Base-by-base conservation (phyloP, 2,329 filamentous ascomycete species). In the Alternaria triticimaculans region DNA sequence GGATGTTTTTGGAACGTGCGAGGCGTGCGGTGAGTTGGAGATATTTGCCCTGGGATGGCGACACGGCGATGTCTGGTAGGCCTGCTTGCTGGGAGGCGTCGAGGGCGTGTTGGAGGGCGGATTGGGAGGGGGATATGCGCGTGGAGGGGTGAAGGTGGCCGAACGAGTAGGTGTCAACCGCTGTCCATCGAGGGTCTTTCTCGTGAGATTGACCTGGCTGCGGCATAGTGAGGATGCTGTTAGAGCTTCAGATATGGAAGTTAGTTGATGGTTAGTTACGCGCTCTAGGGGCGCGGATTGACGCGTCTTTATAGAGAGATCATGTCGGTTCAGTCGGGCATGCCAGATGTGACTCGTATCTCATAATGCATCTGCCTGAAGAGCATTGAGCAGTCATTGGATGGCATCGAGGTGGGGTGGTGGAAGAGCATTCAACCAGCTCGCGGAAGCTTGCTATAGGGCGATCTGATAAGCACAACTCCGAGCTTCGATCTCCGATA, bases 91-190 rank as follows among this genome's bases (percentile, higher is more conserved):
- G 49, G 0, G 73, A 72, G 37, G 71, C 65, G 7, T 63, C 37
- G 43, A 74, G 71, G 2, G 74, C 74, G 26, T 72, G 55, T 9
- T 68, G 50, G 43, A 79, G 75, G 23, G 70, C 69, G 28, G 66
- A 72, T 66, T 60, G 68, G 56, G 75, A 74, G 12, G 75, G 75
- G 33, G 51, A 66, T 62, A 64, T 70, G 26, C 66, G 60, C 15
- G 68, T 46, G 8, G 66, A 53, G n/a, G 76, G 69, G 58, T 81
- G 75, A 14, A 82, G 73, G 55, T 81, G 78, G 0, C 70, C 61
- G 62, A 76, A 65, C 18, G 73, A 72, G 67, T 80, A 82, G 8
- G 66, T 53, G 63, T 82, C 80, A n/a, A 82, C 79, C 6, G 79
- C 78, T 6, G 73, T 73, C 80, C 81, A 82, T 67, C 78, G 76